A percentile compares a stretch with the other conserved stretches of the same genome.
These are phyloP conservation scores for Xylaria multiplex DNA, from an alignment of 2,329 filamentous ascomycete genomes.

Conservation along the genomic window DNA sequence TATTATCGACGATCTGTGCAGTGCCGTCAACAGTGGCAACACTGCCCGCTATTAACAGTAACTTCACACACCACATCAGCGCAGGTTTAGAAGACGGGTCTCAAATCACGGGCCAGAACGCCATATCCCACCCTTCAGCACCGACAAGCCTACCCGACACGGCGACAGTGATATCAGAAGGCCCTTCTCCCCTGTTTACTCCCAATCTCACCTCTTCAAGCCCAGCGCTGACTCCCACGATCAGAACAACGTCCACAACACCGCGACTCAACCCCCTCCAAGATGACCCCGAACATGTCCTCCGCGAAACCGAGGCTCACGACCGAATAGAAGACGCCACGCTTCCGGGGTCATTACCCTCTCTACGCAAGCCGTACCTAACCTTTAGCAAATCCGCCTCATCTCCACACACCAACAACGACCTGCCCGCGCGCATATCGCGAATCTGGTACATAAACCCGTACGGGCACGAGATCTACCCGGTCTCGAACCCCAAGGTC, in stretches of 20 bases:
- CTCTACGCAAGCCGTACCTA: slow-evolving; percentile 82
- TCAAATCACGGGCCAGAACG: slow-evolving; percentile 89
- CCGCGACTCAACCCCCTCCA: slow-evolving; percentile 37
- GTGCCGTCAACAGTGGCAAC: slow-evolving; percentile 81
- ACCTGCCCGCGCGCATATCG: slow-evolving; percentile 79
- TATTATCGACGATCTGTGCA: slow-evolving; percentile 86
- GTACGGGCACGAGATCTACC: slow-evolving; percentile 94
- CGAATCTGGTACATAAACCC: slow-evolving; percentile 98
- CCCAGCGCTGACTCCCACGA: slow-evolving; percentile 28
- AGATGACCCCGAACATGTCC: slow-evolving; percentile 20
- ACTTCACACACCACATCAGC: slow-evolving; percentile 94
- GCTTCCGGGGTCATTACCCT: slow-evolving; percentile 81
- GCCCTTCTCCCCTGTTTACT: not conserved
- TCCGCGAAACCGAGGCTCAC: slow-evolving; percentile 60
- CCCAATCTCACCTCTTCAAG: not conserved
- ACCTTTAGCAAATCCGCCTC: slow-evolving; percentile 73
- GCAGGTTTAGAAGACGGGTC: slow-evolving; percentile 80
- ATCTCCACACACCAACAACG: slow-evolving; percentile 56
- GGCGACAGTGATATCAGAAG: slow-evolving; percentile 31
- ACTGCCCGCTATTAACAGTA: slow-evolving; percentile 91
- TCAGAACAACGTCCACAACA: slow-evolving; percentile 38
- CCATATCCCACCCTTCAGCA: slow-evolving; percentile 84
- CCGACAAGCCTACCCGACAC: slow-evolving; percentile 63
- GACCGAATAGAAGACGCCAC: slow-evolving; percentile 82
- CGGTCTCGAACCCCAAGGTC: slow-evolving; percentile 83